Percentiles rank a stretch among this genome's conserved stretches.
Conservation (phyloP, 768 basidiomycete genomes). For the Hypholoma fasciculare region DNA sequence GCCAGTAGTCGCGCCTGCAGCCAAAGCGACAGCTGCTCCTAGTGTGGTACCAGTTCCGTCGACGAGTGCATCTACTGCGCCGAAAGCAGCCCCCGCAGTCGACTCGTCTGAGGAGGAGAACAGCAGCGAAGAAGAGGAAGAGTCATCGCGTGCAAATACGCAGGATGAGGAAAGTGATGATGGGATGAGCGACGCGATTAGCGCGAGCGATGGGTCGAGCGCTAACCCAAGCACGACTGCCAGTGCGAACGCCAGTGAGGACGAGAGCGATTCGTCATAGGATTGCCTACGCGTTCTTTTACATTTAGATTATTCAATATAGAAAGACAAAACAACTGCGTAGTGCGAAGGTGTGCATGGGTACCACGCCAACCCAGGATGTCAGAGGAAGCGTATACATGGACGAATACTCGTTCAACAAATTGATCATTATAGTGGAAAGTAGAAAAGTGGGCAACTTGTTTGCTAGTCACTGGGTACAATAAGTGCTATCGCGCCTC, state of each 20-base stretch:
- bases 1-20: not conserved
- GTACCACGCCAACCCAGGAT: too few relatives aligned
- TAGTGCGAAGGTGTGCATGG: too few relatives aligned
- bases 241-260: conserved; percentile 23
- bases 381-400: too few relatives aligned
- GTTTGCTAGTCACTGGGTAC: too few relatives aligned
- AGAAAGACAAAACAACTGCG: too few relatives aligned
- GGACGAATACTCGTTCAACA: too few relatives aligned
- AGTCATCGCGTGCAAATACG: conserved; percentile 1
- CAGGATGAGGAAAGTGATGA: conserved; percentile 20
- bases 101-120: conserved; percentile 12
- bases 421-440: too few relatives aligned
- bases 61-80: not conserved
- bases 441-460: too few relatives aligned
- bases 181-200: conserved; percentile 21
- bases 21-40: not conserved
- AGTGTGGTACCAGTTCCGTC: not conserved
- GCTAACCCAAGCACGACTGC: conserved; percentile 17
- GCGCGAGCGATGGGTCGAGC: conserved; percentile 17
- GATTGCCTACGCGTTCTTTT: too few relatives aligned
- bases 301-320: too few relatives aligned
- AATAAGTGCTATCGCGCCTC: too few relatives aligned
- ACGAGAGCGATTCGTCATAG: not conserved
- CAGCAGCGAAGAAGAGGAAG: conserved; percentile 15
- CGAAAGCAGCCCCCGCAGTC: not conserved